Percentiles rank a stretch among this genome's conserved stretches.
Evolutionary conservation across 129 eudicot genomes (phyloP).

Genomic region (Glebionis coronaria): DNA sequence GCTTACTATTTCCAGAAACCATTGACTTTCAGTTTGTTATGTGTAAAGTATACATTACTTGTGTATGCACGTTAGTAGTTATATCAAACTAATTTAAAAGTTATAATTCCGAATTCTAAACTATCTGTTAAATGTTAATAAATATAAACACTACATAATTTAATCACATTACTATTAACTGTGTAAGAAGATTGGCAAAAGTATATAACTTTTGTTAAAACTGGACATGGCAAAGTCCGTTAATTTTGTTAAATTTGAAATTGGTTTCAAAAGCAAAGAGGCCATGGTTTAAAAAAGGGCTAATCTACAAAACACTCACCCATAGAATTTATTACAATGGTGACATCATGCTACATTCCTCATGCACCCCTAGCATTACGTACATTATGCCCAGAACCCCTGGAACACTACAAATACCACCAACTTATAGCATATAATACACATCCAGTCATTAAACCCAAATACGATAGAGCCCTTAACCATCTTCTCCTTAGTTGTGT

Average conservation of each 20-base stretch:
- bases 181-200: too few species aligned
- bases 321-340: not conserved
- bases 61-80: not conserved
- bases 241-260: not conserved
- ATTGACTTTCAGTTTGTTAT: constrained; percentile 2
- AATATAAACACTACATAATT: too few species aligned
- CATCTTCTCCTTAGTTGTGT: not conserved
- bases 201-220: not conserved
- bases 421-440: not conserved
- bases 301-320: not conserved
- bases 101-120: too few species aligned
- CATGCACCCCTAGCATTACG: not conserved
- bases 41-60: not conserved
- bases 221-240: not conserved
- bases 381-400: not conserved
- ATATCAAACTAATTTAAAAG: not conserved
- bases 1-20: not conserved
- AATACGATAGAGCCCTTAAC: constrained; percentile 6
- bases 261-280: not conserved
- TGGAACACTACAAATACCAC: constrained; percentile 8
- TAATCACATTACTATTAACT: too few species aligned
- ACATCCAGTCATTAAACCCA: not conserved
- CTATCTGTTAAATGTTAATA: too few species aligned
- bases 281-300: not conserved
- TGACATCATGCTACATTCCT: not conserved